Percentiles rank a stretch among this genome's conserved stretches.
Evolutionary conservation across 75 land plant genomes (phyloP).

Genomic region (Picea sitchensis): DNA sequence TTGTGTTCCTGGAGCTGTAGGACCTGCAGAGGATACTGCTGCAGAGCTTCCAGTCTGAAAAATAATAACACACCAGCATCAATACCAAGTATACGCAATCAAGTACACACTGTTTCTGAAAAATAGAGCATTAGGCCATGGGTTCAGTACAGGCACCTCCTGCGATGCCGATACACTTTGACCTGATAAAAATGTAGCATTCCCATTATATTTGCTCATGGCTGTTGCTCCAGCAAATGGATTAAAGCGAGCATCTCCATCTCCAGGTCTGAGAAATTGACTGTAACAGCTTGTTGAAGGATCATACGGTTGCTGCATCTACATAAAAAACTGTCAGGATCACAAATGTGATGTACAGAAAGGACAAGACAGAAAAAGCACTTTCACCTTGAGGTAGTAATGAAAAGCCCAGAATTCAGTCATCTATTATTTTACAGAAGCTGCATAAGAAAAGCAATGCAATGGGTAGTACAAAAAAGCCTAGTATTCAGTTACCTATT

Average conservation of each 20-base stretch:
- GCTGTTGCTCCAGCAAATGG: slow-evolving; percentile 52
- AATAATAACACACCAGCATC: neutral
- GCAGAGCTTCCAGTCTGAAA: slow-evolving; percentile 45
- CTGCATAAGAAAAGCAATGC: neutral
- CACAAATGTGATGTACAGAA: neutral
- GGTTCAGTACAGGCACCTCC: slow-evolving; percentile 48
- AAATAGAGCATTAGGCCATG: neutral
- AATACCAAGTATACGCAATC: neutral
- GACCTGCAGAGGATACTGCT: slow-evolving; percentile 33
- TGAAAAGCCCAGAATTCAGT: neutral
- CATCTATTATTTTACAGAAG: neutral
- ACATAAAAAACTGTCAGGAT: slow-evolving; percentile 9
- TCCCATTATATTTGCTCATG: slow-evolving; percentile 65
- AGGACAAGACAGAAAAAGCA: neutral
- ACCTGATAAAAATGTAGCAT: slow-evolving; percentile 40
- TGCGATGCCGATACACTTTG: slow-evolving; percentile 56
- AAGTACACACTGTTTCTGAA: neutral
- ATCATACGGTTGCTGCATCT: slow-evolving; percentile 70
- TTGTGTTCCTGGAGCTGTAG: slow-evolving; percentile 56
- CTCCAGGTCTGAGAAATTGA: slow-evolving; percentile 62
- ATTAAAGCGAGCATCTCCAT: slow-evolving; percentile 68
- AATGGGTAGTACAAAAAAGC: too few relatives aligned
- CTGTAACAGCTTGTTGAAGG: slow-evolving; percentile 62
- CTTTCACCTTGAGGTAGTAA: neutral
- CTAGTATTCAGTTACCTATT: too few relatives aligned